Percentiles rank a stretch among this genome's conserved stretches.
phyloP scores from a whole-genome alignment of 345 rosid genomes.

The Zanthoxylum bungeanum region DNA sequence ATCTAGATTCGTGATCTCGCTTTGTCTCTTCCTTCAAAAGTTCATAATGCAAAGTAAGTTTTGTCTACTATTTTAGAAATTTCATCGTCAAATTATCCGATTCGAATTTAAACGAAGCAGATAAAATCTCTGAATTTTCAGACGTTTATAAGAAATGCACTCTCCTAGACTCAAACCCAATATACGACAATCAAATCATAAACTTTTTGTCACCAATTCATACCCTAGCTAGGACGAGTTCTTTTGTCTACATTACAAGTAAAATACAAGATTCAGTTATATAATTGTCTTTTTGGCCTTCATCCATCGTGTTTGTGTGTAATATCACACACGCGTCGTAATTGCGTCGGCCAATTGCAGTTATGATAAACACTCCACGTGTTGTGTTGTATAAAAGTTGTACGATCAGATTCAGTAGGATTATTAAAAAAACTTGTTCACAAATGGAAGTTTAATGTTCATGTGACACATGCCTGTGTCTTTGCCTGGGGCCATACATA shows the following conservation, averaged over 20 bases:
- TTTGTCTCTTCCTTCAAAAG: constrained; percentile 1
- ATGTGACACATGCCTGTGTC: constrained; percentile 9
- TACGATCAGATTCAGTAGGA: background rate
- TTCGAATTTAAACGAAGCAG: too few species aligned
- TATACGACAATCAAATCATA: too few species aligned
- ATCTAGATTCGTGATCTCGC: constrained; percentile 10
- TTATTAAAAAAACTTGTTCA: background rate
- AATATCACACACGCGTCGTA: background rate
- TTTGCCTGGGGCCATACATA: background rate
- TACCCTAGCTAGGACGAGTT: too few species aligned
- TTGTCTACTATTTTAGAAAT: too few species aligned
- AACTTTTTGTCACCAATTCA: too few species aligned
- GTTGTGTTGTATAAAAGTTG: background rate
- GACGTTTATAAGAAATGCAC: too few species aligned
- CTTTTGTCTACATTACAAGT: background rate
- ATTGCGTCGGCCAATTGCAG: background rate
- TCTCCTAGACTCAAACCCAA: too few species aligned
- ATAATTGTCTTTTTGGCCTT: constrained; percentile 1
- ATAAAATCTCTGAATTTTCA: too few species aligned
- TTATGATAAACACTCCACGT: background rate
- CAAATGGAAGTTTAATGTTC: background rate
- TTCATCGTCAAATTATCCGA: too few species aligned
- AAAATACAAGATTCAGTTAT: background rate
- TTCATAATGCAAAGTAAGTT: background rate
- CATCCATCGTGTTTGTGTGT: too few species aligned